Percentiles rank a stretch among this genome's conserved stretches.
Conservation (phyloP, 176 grass and related monocot species). For the Rhynchospora tenuis region DNA sequence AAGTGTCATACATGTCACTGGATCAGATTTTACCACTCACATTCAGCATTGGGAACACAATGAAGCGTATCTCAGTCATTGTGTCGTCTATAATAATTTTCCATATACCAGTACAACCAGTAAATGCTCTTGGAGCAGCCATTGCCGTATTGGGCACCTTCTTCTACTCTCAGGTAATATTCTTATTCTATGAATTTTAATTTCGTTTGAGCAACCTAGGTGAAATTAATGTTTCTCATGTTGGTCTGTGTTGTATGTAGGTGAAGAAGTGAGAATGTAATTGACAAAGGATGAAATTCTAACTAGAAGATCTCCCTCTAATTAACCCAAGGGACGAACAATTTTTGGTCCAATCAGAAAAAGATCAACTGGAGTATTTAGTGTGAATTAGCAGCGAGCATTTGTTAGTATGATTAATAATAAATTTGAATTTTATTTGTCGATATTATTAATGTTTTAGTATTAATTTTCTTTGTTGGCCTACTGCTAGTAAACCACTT, state of each 20-base stretch:
- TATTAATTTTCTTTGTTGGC: neutral
- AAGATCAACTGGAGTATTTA: neutral
- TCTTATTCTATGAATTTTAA: neutral
- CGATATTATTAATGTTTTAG: neutral
- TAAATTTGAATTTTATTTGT: neutral
- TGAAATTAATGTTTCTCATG: neutral
- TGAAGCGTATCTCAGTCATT: constrained; percentile 90
- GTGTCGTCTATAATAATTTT: constrained; percentile 85
- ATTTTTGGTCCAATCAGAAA: neutral
- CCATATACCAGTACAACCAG: constrained; percentile 72
- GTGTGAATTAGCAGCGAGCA: neutral
- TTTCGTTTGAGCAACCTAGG: neutral
- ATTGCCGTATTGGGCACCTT: constrained; percentile 89
- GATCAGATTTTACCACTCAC: constrained; percentile 86
- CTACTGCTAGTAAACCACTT: neutral
- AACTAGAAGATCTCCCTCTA: neutral
- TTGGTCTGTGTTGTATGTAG: neutral
- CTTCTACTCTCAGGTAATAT: constrained; percentile 82
- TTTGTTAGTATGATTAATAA: neutral
- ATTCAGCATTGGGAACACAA: constrained; percentile 83
- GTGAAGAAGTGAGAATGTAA: neutral
- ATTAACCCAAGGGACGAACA: neutral
- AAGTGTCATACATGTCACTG: constrained; percentile 88
- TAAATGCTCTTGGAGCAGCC: constrained; percentile 84
- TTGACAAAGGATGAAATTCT: neutral